Percentiles rank a stretch among this genome's conserved stretches.
These are phyloP conservation scores for Austroboletus novae-zelandiae DNA, from an alignment of 1,284 basidiomycete genomes.

Conservation along the genomic window DNA sequence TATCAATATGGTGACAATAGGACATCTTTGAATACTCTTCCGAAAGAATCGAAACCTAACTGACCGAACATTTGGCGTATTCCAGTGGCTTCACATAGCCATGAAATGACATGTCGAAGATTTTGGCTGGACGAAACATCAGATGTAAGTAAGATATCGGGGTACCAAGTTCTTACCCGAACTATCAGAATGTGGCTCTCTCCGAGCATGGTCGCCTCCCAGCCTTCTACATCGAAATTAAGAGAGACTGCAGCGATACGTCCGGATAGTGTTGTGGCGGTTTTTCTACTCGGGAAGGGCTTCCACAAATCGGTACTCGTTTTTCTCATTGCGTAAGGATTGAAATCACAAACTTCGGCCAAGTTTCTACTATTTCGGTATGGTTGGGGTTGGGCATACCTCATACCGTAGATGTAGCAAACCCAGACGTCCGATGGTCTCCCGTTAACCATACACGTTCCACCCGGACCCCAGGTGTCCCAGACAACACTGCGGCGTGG, in stretches of 20 bases:
- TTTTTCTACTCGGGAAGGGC: conserved; percentile 11
- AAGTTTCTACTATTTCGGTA: conserved; percentile 17
- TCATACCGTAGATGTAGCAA: conserved; percentile 56
- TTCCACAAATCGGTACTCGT: conserved; percentile 19
- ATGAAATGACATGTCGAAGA: conserved; percentile 25
- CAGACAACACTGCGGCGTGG: conserved; percentile 43
- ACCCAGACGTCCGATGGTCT: conserved; percentile 48
- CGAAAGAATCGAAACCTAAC: no score
- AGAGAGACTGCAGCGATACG: conserved; percentile 23
- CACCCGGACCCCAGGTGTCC: conserved; percentile 49
- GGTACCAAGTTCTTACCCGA: conserved; percentile 14
- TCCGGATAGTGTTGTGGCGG: conserved; percentile 27
- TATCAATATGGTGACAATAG: no score
- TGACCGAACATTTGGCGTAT: no score
- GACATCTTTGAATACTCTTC: no score
- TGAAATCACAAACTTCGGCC: conserved; percentile 32
- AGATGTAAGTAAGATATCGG: not conserved
- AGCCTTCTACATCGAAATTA: conserved; percentile 12
- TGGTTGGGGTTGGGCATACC: conserved; percentile 33
- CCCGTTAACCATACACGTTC: conserved; percentile 40
- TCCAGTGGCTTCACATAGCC: conserved; percentile 21
- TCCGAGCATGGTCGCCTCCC: conserved; percentile 32
- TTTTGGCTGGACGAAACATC: conserved; percentile 8
- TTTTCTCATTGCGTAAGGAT: conserved; percentile 21
- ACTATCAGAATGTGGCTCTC: conserved; percentile 33